Evolutionary conservation across 1,284 basidiomycete genomes (phyloP).

Genomic region (Trichosporon sp.): DNA sequence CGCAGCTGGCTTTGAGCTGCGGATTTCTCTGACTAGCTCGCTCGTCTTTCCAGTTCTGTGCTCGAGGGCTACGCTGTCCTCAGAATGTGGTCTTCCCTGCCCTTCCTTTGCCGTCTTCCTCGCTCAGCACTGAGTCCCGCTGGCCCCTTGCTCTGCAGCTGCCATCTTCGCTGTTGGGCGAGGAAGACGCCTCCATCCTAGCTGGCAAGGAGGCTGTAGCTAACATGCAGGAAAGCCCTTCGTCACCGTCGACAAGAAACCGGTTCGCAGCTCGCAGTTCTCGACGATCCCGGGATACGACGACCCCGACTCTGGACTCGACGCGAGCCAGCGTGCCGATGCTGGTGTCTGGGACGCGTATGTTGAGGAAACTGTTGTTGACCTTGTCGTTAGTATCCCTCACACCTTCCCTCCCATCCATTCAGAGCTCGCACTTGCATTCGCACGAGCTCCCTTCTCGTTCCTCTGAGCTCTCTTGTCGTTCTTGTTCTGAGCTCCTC

Average conservation of each 20-base stretch:
- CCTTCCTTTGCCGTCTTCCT: neutral
- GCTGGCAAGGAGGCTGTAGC: neutral
- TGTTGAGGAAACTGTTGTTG: constrained; percentile 48
- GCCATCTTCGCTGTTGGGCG: too few species aligned
- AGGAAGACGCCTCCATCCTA: too few species aligned
- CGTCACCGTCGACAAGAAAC: constrained; percentile 35
- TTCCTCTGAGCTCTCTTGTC: too few species aligned
- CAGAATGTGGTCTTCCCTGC: neutral
- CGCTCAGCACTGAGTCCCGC: too few species aligned
- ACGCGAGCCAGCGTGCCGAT: constrained; percentile 39
- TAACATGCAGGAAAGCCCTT: constrained; percentile 40
- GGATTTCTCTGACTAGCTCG: too few species aligned
- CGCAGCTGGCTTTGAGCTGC: too few species aligned
- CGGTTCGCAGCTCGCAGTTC: constrained; percentile 34
- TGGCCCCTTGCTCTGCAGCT: neutral
- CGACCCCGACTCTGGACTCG: constrained; percentile 42
- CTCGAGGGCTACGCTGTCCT: too few species aligned
- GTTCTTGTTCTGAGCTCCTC: too few species aligned
- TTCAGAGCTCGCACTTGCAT: too few species aligned
- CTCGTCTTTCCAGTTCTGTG: too few species aligned
- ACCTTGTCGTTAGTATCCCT: constrained; percentile 46
- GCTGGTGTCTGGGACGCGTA: constrained; percentile 46
- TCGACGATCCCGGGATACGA: constrained; percentile 36
- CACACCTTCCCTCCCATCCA: too few species aligned
- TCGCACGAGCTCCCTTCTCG: too few species aligned